Percentiles rank a stretch among this genome's conserved stretches.
phyloP scores from a whole-genome alignment of 306 rosid species.

The Morella rubra region DNA sequence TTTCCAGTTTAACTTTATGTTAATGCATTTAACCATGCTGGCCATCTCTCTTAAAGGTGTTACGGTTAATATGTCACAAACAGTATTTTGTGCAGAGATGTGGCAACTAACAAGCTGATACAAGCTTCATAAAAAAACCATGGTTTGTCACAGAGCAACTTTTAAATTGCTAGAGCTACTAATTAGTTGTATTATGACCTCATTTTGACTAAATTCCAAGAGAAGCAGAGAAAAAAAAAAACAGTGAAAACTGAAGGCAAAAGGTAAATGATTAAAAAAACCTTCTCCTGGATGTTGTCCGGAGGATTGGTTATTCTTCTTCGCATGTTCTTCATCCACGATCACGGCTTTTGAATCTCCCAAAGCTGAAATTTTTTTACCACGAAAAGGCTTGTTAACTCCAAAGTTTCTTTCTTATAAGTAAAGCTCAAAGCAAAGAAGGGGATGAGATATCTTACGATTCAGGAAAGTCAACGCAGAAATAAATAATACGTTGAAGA shows the following conservation, averaged over 20 bases:
- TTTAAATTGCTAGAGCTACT: background rate
- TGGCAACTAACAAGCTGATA: background rate
- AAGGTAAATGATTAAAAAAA: background rate
- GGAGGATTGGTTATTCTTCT: conserved; percentile 20
- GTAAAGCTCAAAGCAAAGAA: conserved; percentile 4
- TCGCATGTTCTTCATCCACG: conserved; percentile 27
- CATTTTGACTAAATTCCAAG: conserved; percentile 6
- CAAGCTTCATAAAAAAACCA: background rate
- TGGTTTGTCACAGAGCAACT: background rate
- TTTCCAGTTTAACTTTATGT: background rate
- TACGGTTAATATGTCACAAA: background rate
- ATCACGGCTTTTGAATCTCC: conserved; percentile 49
- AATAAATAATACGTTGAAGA: conserved; percentile 55
- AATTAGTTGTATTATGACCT: background rate
- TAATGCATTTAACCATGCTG: background rate
- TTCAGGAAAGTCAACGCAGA: conserved; percentile 58
- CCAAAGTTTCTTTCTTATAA: background rate
- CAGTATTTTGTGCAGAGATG: background rate
- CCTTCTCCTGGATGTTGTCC: conserved; percentile 19
- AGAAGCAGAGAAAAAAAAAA: conserved; percentile 7
- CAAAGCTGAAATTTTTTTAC: conserved; percentile 45
- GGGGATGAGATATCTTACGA: conserved; percentile 42
- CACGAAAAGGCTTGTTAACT: background rate
- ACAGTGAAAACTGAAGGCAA: conserved; percentile 3
- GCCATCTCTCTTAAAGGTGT: background rate